These are phyloP conservation scores for Phalaenopsis equestris DNA, from an alignment of 106 monocot genomes.

Conservation along the genomic window DNA sequence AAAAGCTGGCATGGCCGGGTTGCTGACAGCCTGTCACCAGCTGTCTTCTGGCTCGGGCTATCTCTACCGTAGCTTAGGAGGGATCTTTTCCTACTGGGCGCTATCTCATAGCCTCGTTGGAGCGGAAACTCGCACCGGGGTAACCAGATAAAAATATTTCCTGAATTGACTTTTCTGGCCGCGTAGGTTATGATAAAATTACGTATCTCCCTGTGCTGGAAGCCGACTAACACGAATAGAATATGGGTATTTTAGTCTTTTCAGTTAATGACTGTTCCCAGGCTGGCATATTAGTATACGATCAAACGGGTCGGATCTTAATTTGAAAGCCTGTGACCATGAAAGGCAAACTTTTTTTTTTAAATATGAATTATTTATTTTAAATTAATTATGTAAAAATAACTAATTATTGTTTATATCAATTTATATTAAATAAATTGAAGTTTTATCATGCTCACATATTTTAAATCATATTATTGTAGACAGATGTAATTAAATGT, in stretches of 20 bases:
- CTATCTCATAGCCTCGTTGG: background rate
- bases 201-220: too few species aligned
- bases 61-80: background rate
- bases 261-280: background rate
- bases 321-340: background rate
- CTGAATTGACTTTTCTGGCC: background rate
- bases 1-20: background rate
- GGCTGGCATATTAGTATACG: background rate
- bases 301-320: background rate
- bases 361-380: too few species aligned
- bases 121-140: background rate
- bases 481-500: too few species aligned
- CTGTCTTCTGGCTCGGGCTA: constrained; percentile 11
- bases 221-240: too few species aligned
- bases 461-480: too few species aligned
- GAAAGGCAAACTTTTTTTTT: too few species aligned
- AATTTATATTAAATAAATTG: too few species aligned
- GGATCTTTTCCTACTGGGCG: background rate
- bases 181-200: too few species aligned
- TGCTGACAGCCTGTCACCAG: constrained; percentile 56
- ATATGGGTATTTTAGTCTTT: too few species aligned
- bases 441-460: too few species aligned
- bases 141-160: background rate
- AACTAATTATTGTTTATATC: too few species aligned
- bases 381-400: too few species aligned